phyloP scores from a whole-genome alignment of 163 green algal species.

The Chlorella variabilis region DNA sequence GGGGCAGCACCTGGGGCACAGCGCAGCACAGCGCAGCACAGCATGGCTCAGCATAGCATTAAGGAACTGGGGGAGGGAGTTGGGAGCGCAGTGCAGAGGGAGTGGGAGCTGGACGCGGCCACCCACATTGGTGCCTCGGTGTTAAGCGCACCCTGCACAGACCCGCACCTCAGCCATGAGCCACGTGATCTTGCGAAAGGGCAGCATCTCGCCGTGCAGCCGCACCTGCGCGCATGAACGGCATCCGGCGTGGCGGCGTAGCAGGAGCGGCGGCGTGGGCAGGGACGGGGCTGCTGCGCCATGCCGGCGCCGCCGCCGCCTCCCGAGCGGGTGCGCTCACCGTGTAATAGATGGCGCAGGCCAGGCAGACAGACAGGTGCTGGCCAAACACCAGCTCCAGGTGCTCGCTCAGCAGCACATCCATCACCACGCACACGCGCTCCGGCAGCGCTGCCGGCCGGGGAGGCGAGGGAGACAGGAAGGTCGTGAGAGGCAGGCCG shows the following conservation, averaged over 20 bases:
- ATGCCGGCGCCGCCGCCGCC: too few relatives aligned
- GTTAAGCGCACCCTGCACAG: too few relatives aligned
- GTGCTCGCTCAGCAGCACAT: slow-evolving; percentile 21
- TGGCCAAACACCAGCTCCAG: slow-evolving; percentile 48
- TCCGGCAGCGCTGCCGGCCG: slow-evolving; percentile 4
- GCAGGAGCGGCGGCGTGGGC: too few relatives aligned
- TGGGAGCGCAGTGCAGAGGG: too few relatives aligned
- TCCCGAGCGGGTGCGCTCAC: slow-evolving; percentile 11
- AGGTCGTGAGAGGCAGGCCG: too few relatives aligned
- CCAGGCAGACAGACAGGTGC: slow-evolving; percentile 36
- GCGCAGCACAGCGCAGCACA: not conserved
- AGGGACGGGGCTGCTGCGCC: too few relatives aligned
- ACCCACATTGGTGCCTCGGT: too few relatives aligned
- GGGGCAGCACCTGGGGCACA: not conserved
- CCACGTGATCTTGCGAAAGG: slow-evolving; percentile 27
- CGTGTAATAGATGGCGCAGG: slow-evolving; percentile 35
- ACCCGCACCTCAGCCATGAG: slow-evolving; percentile 21
- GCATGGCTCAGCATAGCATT: too few relatives aligned
- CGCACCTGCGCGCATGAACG: slow-evolving; percentile 4
- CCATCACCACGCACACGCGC: slow-evolving; percentile 3
- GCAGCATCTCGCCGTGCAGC: slow-evolving; percentile 18
- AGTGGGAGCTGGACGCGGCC: too few relatives aligned
- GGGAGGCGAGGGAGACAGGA: too few relatives aligned
- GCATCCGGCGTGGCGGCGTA: too few relatives aligned
- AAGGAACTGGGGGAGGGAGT: not conserved